Base-by-base conservation (phyloP, 176 grass and related monocot genomes). In the Calamus simplicifolius region DNA sequence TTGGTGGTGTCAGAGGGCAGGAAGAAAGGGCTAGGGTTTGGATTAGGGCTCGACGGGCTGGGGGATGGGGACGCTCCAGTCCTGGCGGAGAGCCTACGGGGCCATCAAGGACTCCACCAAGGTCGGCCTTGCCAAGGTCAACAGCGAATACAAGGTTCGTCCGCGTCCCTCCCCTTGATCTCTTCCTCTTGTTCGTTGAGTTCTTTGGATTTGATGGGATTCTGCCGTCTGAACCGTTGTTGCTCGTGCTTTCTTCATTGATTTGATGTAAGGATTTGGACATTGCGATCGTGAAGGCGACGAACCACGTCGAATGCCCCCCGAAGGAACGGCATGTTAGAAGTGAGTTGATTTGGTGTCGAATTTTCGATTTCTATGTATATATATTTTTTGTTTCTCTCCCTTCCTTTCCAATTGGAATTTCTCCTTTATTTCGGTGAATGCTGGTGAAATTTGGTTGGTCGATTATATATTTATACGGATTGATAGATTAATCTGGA, bases 41-140 rank as follows among this genome's bases (percentile, higher is more conserved):
- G 72, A 57, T 35, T 61, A 69, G 30, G 88, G 59, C 29, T 19
- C 57, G 54, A 89, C 78, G 85, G 67, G 63, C 48, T 56, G 81
- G 55, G 59, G 50, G 59, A 82, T 82, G 79, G 65, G 59, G 54
- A 67, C 71, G 16, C 35, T 43, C 35, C 73, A 73, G 66, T 82
- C 82, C 71, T 96, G 86, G 92, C 92, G 92, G 54, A 90, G 90
- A 80, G 92, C 86, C 80, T 88, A 88, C 62, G 87, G 87, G 85
- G 87, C 87, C 38, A 76, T 97, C 67, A 97, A 97, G 79, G 93
- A 97, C 59, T 88, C 93, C 84, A 97, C 93, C 75, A 91, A 82
- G 75, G 87, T 97, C 51, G 87, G 93, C 72, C 93, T 97, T 59
- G 93, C 93, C 57, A 97, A 97, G 66, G 77, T 97, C 69, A 97